phyloP scores from a whole-genome alignment of 441 rosid genomes.

The Adansonia grandidieri region DNA sequence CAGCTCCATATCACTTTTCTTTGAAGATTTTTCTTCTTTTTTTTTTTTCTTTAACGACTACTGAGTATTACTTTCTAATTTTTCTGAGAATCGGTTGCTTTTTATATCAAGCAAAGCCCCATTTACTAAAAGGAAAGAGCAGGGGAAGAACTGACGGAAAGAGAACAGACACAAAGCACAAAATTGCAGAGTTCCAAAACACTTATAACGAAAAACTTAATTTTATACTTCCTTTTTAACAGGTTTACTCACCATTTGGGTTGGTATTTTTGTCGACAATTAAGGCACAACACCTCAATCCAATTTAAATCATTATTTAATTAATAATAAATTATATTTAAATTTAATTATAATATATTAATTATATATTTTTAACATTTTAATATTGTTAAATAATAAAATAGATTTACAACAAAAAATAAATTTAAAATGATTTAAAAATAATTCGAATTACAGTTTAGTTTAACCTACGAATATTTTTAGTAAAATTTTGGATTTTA shows the following conservation, averaged over 20 bases:
- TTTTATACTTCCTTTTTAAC: slow-evolving; percentile 30
- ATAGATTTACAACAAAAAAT: not conserved
- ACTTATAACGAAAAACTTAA: not conserved
- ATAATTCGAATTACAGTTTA: no score
- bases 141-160: not conserved
- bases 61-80: not conserved
- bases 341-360: not conserved
- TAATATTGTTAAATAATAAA: no score
- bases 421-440: no score
- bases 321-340: not conserved
- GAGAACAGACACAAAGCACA: slow-evolving; percentile 48
- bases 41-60: not conserved
- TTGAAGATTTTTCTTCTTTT: slow-evolving; percentile 10
- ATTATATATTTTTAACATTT: no score
- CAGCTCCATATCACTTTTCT: slow-evolving; percentile 34
- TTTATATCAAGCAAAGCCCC: slow-evolving; percentile 29
- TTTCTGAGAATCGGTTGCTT: not conserved
- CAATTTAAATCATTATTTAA: no score
- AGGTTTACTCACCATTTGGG: slow-evolving; percentile 39
- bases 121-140: not conserved
- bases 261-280: slow-evolving; percentile 6
- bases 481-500: no score
- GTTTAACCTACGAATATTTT: no score
- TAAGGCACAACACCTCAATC: no score
- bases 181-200: slow-evolving; percentile 52